phyloP scores from a whole-genome alignment of 176 grass and related monocot species.

The Alopecurus myosuroides region DNA sequence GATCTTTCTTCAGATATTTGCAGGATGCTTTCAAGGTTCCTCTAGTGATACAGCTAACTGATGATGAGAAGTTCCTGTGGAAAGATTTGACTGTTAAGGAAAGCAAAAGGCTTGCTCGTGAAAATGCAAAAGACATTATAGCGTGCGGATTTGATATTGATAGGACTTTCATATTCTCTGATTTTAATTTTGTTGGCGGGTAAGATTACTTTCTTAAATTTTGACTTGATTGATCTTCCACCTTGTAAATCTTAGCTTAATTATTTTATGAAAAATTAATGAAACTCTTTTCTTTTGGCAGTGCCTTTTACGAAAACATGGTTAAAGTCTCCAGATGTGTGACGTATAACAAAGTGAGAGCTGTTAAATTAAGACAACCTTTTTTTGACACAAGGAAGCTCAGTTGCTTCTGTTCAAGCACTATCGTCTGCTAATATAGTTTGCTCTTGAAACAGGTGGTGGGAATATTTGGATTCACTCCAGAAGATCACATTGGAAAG shows the following conservation, averaged over 20 bases:
- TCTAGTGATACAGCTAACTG: slow-evolving; percentile 94
- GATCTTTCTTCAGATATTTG: slow-evolving; percentile 62
- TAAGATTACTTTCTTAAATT: slow-evolving; percentile 39
- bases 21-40: slow-evolving; percentile 96
- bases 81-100: slow-evolving; percentile 80
- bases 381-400: not conserved
- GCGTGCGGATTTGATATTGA: slow-evolving; percentile 88
- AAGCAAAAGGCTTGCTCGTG: slow-evolving; percentile 78
- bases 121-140: slow-evolving; percentile 99
- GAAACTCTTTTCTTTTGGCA: slow-evolving; percentile 34
- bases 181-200: slow-evolving; percentile 85
- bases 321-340: slow-evolving; percentile 83
- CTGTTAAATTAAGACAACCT: slow-evolving; percentile 5
- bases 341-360: slow-evolving; percentile 84
- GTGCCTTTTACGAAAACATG: slow-evolving; percentile 89
- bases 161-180: slow-evolving; percentile 86
- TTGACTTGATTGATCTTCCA: not conserved
- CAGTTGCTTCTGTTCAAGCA: not conserved
- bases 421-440: slow-evolving; percentile 10
- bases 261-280: not conserved
- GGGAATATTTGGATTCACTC: slow-evolving; percentile 91
- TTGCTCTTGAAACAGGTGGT: slow-evolving; percentile 48
- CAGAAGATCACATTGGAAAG: slow-evolving; percentile 95
- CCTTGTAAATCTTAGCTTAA: not conserved
- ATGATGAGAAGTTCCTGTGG: slow-evolving; percentile 89